Evolutionary conservation across 345 rosid genomes (phyloP), one percentile per base, ranked within the genome.

Genomic region (Excoecaria agallocha): DNA sequence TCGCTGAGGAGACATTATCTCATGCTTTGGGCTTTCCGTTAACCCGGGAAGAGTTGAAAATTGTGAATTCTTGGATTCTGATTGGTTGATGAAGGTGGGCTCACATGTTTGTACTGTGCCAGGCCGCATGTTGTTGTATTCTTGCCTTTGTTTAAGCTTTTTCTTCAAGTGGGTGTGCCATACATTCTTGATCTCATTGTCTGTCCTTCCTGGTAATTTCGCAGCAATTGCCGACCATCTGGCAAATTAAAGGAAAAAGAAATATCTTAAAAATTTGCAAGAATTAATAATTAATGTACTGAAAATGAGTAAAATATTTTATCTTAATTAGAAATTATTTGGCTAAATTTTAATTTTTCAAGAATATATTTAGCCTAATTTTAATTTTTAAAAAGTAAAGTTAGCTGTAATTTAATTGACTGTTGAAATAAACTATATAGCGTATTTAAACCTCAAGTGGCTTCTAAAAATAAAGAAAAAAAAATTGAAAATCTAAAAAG

Each of bases 101-200:
- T 66, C 60, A n/a, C 39, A 35, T 20, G 72, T 48, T 57, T 19
- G 11, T 12, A 13, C n/a, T 19, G 63, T 15, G 22, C 76, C 55
- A 17, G 7, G 22, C 82, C 79, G 75, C 82, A 78, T 74, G 48
- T 69, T 73, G 13, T 38, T 57, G 77, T 57, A 37, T 68, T 80
- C 75, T 15, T 84, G 83, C 68, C 81, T 78, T 72, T 74, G 84
- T 61, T 83, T 78, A 10, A 85, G 87, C 74, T 80, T 89, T 81
- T 91, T 93, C 86, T 91, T 91, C 81, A 93, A 86, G 81, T 93
- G 91, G 39, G 98, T 91, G 76, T 93, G 97, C 98, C 98, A 91
- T 7, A 93, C 91, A 78, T 93, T 93, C 72, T 93, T 93, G 3
- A 93, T 91, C 79, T 93, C 98, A 45, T 93, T 93, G 71, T 93